Evolutionary conservation across 2,329 filamentous ascomycete genomes (phyloP).

Genomic region (Sphaerulina populicola): DNA sequence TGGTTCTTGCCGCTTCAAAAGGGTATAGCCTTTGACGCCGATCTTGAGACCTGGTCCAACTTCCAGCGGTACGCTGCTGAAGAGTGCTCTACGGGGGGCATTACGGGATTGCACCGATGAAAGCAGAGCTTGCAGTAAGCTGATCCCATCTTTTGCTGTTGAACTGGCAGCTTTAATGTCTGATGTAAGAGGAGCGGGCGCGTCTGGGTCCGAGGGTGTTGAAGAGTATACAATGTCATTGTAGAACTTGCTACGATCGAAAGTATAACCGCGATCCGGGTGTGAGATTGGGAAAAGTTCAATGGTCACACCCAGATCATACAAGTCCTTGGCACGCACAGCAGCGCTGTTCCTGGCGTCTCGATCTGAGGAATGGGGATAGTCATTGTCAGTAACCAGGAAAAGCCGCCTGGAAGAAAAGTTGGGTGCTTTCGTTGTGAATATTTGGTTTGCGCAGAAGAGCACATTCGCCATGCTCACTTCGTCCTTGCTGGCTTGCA

Average conservation of each 20-base stretch:
- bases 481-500: constrained; percentile 60
- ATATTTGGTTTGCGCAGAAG: constrained; percentile 93
- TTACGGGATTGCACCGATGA: constrained; percentile 88
- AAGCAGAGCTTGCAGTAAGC: constrained; percentile 68
- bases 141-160: constrained; percentile 65
- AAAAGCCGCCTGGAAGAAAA: constrained; percentile 91
- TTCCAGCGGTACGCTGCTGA: constrained; percentile 79
- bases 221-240: constrained; percentile 87
- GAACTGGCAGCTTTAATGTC: constrained; percentile 50
- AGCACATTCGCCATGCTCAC: constrained; percentile 81
- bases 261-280: constrained; percentile 52
- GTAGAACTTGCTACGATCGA: constrained; percentile 81
- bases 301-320: constrained; percentile 84
- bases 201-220: constrained; percentile 61
- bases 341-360: constrained; percentile 65
- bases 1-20: constrained; percentile 75
- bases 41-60: constrained; percentile 77
- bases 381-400: constrained; percentile 88
- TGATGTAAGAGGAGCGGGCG: constrained; percentile 46
- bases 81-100: constrained; percentile 73
- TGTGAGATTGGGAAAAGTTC: constrained; percentile 84
- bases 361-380: constrained; percentile 69
- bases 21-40: constrained; percentile 85
- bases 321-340: constrained; percentile 85
- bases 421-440: constrained; percentile 88